Evolutionary conservation across 1,284 basidiomycete species (phyloP), one percentile per base, ranked within the genome.

Genomic region (Xerocomus subilludens): DNA sequence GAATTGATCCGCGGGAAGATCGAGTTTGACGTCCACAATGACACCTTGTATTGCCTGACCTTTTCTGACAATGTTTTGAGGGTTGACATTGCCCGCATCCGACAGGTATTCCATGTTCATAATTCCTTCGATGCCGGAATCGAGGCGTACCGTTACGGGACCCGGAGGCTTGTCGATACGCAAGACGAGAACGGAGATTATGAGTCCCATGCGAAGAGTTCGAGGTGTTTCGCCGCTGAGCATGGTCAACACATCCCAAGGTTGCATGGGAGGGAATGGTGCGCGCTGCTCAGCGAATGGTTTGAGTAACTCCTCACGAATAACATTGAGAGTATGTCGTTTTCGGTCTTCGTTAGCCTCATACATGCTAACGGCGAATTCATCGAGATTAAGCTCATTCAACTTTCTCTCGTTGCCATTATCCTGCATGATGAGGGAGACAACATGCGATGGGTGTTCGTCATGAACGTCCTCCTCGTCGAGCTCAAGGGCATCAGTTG

Each of bases 381-480:
- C 97, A 83, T 99, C 98, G 77, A 99, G 87, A 81, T 97, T 98
- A 73, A 99, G 92, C 78, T 98, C 96, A 71, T 93, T 90, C 30
- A 99, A 88, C 86, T 98, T 98, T 80, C 90, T 90, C 72, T 91
- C 92, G 78, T 92, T 93, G 76, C 96, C 92, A 36, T 88, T 87
- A 81, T 97, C 95, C 64, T 92, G 89, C 93, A 98, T 96, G 82
- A 99, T 92, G 69, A 94, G 87, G 32, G 89, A 89, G 59, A 97
- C 92, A 18, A 97, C 95, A 68, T 94, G 91, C 13, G 97, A 98
- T 51, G 96, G 94, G 82, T 97, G 94, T 78, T 96, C 92, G 78
- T 95, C 95, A 74, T 94, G 94, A 42, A 96, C 89, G 84, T 99
- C 97, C 82, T 98, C 97, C 81, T 97, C 96, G 79, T 98, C 97